Conservation (phyloP, 106 monocot species). For the Hemerocallis citrina region DNA sequence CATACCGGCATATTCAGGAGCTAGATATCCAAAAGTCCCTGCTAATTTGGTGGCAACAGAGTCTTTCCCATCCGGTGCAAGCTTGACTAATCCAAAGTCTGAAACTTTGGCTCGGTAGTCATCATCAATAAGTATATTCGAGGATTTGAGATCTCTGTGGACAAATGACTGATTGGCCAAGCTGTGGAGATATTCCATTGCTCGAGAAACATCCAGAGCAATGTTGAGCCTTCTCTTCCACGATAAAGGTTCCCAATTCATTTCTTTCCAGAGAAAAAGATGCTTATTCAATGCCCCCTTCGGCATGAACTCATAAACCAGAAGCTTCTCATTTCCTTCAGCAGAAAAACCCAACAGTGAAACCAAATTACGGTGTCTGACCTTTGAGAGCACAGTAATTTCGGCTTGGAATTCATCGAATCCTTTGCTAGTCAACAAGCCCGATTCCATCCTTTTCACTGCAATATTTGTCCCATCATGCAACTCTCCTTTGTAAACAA, state of each 20-base stretch:
- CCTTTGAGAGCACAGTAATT: constrained; percentile 55
- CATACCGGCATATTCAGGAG: constrained; percentile 72
- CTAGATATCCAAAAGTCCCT: constrained; percentile 64
- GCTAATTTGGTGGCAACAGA: constrained; percentile 53
- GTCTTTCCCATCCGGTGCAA: constrained; percentile 47
- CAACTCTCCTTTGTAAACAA: constrained; percentile 54
- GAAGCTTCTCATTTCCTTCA: constrained; percentile 43
- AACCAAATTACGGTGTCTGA: constrained; percentile 51
- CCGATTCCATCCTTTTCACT: constrained; percentile 52
- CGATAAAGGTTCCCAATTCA: constrained; percentile 31
- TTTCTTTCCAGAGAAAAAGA: constrained; percentile 40
- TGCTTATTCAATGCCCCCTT: constrained; percentile 57
- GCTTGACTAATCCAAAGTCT: constrained; percentile 61
- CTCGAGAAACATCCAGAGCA: constrained; percentile 56
- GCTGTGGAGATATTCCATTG: constrained; percentile 61
- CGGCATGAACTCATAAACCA: constrained; percentile 71
- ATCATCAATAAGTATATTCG: constrained; percentile 58
- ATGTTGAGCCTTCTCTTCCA: constrained; percentile 61
- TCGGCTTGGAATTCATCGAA: constrained; percentile 55
- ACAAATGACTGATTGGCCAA: constrained; percentile 50
- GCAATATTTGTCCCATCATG: constrained; percentile 49
- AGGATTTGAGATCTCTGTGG: constrained; percentile 59
- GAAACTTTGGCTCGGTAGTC: constrained; percentile 55
- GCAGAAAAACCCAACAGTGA: constrained; percentile 46
- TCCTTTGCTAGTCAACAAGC: constrained; percentile 15